These are phyloP conservation scores for Arthrobotrys conoides DNA, from an alignment of 2,329 filamentous ascomycete species.

Conservation along the genomic window DNA sequence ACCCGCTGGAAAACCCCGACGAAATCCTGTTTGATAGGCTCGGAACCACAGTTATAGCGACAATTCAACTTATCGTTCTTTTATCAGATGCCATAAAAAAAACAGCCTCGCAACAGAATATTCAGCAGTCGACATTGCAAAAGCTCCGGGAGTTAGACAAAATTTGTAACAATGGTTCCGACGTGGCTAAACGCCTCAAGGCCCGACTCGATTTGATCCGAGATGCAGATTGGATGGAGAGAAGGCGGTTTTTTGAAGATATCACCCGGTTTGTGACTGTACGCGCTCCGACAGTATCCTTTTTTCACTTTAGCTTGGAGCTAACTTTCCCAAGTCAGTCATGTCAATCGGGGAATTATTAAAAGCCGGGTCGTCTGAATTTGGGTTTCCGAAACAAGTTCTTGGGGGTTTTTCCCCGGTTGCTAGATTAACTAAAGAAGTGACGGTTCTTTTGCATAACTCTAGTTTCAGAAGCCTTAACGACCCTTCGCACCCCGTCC, in stretches of 20 bases:
- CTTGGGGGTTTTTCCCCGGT: slow-evolving; percentile 63
- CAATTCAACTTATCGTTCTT: slow-evolving; percentile 61
- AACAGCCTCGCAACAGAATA: slow-evolving; percentile 61
- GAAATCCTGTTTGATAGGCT: slow-evolving; percentile 63
- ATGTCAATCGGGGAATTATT: slow-evolving; percentile 64
- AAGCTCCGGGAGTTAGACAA: slow-evolving; percentile 64
- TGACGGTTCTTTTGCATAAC: slow-evolving; percentile 63
- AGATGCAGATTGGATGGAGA: slow-evolving; percentile 63
- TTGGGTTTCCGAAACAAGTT: slow-evolving; percentile 63
- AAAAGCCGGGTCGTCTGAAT: slow-evolving; percentile 63
- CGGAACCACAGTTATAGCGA: slow-evolving; percentile 62
- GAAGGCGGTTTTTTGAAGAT: slow-evolving; percentile 64
- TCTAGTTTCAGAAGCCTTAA: slow-evolving; percentile 63
- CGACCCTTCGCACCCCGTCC: slow-evolving; percentile 53
- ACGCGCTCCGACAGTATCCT: neutral
- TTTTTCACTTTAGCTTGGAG: neutral
- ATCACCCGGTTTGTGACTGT: slow-evolving; percentile 64
- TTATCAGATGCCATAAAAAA: slow-evolving; percentile 63
- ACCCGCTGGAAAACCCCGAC: slow-evolving; percentile 59
- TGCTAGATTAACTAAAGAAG: slow-evolving; percentile 64
- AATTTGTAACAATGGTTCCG: slow-evolving; percentile 62
- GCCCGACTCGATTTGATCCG: slow-evolving; percentile 63
- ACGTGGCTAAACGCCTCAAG: slow-evolving; percentile 63
- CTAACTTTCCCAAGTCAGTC: slow-evolving; percentile 60
- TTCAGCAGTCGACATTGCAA: slow-evolving; percentile 62